A percentile compares a stretch with the other conserved stretches of the same genome.
Conservation (phyloP, 2,329 filamentous ascomycete genomes). For the Penicillium sp. region DNA sequence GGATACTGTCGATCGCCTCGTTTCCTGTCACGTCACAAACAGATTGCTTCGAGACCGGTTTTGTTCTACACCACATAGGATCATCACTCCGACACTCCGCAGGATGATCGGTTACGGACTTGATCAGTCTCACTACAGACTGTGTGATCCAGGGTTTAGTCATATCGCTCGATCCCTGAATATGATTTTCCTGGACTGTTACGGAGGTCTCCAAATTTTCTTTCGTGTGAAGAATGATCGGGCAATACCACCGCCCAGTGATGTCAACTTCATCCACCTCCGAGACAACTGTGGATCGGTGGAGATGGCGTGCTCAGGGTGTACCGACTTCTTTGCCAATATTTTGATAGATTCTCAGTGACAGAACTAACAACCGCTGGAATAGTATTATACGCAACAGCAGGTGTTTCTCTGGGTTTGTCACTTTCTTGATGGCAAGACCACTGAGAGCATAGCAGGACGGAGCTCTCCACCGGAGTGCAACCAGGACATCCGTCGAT, state of each 20-base stretch:
- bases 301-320: constrained; percentile 3
- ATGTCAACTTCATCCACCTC: constrained; percentile 19
- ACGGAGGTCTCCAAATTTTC: constrained; percentile 3
- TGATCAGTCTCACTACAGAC: neutral
- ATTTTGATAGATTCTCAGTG: neutral
- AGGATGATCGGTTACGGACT: constrained; percentile 1
- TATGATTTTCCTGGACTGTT: constrained; percentile 5
- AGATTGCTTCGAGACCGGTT: constrained; percentile 16
- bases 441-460: neutral
- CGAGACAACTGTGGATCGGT: constrained; percentile 22
- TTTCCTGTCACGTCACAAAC: constrained; percentile 21
- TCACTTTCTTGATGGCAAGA: neutral
- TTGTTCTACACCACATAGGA: neutral
- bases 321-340: neutral
- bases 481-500: constrained; percentile 14
- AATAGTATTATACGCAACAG: neutral
- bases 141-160: neutral
- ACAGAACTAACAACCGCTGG: neutral
- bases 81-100: neutral
- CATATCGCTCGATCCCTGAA: neutral
- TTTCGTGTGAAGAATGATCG: neutral
- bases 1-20: constrained; percentile 13
- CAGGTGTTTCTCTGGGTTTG: neutral
- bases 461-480: neutral
- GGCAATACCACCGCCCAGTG: constrained; percentile 12